Conservation (phyloP, 2,329 filamentous ascomycete genomes). For the Venturia carpophila region DNA sequence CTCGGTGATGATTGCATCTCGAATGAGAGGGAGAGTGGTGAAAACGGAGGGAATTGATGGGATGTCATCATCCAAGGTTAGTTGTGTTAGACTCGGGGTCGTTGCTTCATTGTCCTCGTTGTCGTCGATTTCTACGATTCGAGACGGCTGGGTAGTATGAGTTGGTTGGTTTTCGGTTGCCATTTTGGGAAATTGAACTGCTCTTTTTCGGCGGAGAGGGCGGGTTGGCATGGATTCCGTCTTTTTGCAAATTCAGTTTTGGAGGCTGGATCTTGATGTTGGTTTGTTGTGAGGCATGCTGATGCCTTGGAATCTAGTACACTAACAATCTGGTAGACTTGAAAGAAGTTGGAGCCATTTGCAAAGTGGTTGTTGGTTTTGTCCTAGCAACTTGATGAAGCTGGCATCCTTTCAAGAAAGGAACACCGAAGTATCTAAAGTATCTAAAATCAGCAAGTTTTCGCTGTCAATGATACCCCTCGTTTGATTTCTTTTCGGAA, state of each 20-base stretch:
- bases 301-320: neutral
- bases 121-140: slow-evolving; percentile 13
- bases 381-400: neutral
- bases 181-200: slow-evolving; percentile 16
- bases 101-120: neutral
- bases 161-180: neutral
- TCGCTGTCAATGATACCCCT: too few relatives aligned
- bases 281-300: neutral
- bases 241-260: neutral
- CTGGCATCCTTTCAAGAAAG: too few relatives aligned
- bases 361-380: neutral
- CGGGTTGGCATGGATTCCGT: slow-evolving; percentile 14
- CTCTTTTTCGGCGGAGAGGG: slow-evolving; percentile 13
- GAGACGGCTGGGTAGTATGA: neutral
- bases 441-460: too few relatives aligned
- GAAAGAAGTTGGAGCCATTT: neutral
- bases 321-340: neutral
- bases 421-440: too few relatives aligned
- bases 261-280: slow-evolving; percentile 2
- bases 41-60: slow-evolving; percentile 11
- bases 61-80: neutral
- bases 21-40: slow-evolving; percentile 12
- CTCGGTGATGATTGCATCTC: slow-evolving; percentile 41
- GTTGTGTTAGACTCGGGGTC: neutral
- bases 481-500: too few relatives aligned